These are phyloP conservation scores for Huntiella decipiens DNA, from an alignment of 2,329 filamentous ascomycete genomes.

Conservation along the genomic window DNA sequence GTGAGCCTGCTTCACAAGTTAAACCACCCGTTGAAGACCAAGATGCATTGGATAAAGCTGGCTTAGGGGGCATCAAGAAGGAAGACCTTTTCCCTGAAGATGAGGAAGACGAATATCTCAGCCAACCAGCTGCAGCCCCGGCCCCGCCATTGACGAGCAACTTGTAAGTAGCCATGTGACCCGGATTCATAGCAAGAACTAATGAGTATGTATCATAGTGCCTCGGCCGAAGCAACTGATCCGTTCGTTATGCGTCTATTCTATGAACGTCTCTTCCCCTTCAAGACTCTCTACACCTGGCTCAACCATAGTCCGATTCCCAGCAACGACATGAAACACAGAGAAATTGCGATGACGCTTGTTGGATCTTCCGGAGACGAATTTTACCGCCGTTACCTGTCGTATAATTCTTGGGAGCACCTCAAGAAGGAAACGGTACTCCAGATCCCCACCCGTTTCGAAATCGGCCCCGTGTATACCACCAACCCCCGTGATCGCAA, in stretches of 20 bases:
- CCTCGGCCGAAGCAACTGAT: conserved; percentile 10
- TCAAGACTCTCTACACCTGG: conserved; percentile 91
- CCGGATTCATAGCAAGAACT: not conserved
- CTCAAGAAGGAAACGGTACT: conserved; percentile 82
- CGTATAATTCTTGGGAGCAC: conserved; percentile 33
- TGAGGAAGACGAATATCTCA: conserved; percentile 42
- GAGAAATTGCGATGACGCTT: conserved; percentile 93
- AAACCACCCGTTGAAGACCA: not conserved
- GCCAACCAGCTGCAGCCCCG: conserved; percentile 19
- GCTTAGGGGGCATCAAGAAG: conserved; percentile 19
- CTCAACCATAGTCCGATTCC: conserved; percentile 82
- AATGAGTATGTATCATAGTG: conserved; percentile 4
- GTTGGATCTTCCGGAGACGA: conserved; percentile 41
- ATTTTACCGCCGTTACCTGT: conserved; percentile 82
- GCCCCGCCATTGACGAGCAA: conserved; percentile 16
- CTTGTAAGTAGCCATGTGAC: conserved; percentile 2
- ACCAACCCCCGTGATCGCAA: conserved; percentile 91
- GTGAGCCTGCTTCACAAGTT: not conserved
- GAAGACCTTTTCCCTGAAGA: conserved; percentile 40
- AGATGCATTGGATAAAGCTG: conserved; percentile 25
- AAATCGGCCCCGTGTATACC: conserved; percentile 94
- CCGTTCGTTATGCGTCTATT: conserved; percentile 66
- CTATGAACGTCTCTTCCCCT: conserved; percentile 90
- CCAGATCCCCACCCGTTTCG: conserved; percentile 81
- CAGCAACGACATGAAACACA: conserved; percentile 71